Percentiles rank a stretch among this genome's conserved stretches.
phyloP scores from a whole-genome alignment of 345 rosid species.

The Noccaea bulbosa region DNA sequence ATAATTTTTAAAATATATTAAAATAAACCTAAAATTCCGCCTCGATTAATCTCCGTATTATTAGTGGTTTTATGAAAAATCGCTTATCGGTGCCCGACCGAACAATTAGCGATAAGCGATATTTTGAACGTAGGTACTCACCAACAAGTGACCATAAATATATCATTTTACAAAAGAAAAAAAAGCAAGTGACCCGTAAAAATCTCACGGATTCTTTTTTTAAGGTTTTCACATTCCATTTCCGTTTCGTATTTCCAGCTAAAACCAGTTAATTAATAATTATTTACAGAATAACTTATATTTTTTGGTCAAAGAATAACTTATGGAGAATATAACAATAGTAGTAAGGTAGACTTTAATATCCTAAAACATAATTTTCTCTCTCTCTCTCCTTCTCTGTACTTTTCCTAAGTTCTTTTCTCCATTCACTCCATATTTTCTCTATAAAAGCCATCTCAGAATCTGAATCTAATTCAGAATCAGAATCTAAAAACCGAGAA shows the following conservation, averaged over 20 bases:
- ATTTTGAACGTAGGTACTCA: too few species aligned
- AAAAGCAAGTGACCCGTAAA: too few species aligned
- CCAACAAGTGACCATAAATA: slow-evolving; percentile 15
- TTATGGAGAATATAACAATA: neutral
- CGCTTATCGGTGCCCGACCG: too few species aligned
- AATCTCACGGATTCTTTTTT: neutral
- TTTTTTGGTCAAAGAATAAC: neutral
- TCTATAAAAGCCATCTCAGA: slow-evolving; percentile 11
- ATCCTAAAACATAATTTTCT: neutral
- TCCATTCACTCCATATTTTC: neutral
- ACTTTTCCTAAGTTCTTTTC: slow-evolving; percentile 18
- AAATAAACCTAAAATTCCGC: too few species aligned
- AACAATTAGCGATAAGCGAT: too few species aligned
- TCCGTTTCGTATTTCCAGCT: neutral
- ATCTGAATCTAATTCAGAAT: slow-evolving; percentile 20
- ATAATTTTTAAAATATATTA: too few species aligned
- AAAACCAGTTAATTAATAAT: too few species aligned
- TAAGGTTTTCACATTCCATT: neutral
- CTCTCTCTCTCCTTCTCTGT: neutral
- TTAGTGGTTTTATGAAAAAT: too few species aligned
- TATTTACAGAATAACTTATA: neutral
- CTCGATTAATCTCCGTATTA: too few species aligned
- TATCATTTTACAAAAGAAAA: neutral
- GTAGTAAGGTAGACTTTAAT: slow-evolving; percentile 15
- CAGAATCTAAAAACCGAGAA: slow-evolving; percentile 6